Conservation (phyloP, 129 eudicot genomes). For the Chrysanthemum seticuspe region DNA sequence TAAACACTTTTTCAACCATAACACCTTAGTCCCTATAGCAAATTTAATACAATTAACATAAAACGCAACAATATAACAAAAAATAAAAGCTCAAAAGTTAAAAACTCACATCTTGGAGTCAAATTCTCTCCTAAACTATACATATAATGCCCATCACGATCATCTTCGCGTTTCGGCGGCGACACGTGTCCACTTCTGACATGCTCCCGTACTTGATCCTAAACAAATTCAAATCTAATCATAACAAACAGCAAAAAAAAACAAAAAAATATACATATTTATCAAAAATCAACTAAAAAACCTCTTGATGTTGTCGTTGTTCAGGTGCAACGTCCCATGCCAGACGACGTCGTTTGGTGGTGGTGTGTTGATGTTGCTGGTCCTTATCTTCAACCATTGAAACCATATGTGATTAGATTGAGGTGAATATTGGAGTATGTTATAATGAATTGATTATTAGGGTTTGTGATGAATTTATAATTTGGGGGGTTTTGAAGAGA, state of each 20-base stretch:
- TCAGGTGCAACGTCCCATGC: constrained; percentile 57
- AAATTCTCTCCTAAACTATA: constrained; percentile 78
- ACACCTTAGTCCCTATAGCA: background rate
- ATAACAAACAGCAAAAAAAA: constrained; percentile 14
- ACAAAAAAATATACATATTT: constrained; percentile 18
- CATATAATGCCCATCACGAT: constrained; percentile 83
- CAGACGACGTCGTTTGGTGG: constrained; percentile 73
- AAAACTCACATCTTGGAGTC: constrained; percentile 79
- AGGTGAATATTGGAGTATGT: no score
- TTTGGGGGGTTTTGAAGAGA: no score
- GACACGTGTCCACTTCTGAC: constrained; percentile 45
- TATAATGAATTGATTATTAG: no score
- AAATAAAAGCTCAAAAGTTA: background rate
- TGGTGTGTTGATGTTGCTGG: constrained; percentile 34
- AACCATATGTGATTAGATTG: no score
- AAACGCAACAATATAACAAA: background rate
- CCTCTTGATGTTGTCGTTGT: constrained; percentile 37
- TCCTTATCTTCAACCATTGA: constrained; percentile 46
- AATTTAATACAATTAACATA: background rate
- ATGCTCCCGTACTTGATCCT: constrained; percentile 36
- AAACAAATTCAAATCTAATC: background rate
- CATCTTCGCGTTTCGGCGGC: constrained; percentile 75
- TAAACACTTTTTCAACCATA: background rate
- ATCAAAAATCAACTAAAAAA: constrained; percentile 7
- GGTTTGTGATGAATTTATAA: no score